These are phyloP conservation scores for Incumbomyces delicatus DNA, from an alignment of 2,329 filamentous ascomycete species.

Conservation along the genomic window DNA sequence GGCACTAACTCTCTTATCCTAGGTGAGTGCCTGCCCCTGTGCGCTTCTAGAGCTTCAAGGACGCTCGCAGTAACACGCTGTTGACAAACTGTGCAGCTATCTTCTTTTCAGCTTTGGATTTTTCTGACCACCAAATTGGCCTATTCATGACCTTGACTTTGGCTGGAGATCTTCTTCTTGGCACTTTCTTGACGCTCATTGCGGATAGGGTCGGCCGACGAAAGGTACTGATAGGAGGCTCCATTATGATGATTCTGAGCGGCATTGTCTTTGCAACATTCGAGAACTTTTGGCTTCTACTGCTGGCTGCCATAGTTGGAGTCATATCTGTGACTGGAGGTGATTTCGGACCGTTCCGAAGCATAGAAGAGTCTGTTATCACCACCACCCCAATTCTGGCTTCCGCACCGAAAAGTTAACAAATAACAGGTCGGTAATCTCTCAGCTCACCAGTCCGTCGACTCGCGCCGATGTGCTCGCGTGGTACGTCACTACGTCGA, in stretches of 20 bases:
- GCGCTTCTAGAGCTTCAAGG: too few species aligned
- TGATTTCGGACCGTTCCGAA: conserved; percentile 54
- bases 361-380: conserved; percentile 47
- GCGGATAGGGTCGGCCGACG: conserved; percentile 50
- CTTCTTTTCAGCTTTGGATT: conserved; percentile 43
- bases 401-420: conserved; percentile 18
- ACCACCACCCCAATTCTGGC: background rate
- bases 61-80: conserved; percentile 24
- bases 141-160: conserved; percentile 59
- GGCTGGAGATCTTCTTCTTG: conserved; percentile 49
- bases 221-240: conserved; percentile 45
- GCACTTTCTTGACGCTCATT: conserved; percentile 48
- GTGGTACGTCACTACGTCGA: conserved; percentile 41
- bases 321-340: conserved; percentile 55
- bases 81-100: conserved; percentile 42
- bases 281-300: conserved; percentile 49
- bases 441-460: conserved; percentile 22
- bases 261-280: conserved; percentile 46
- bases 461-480: conserved; percentile 20
- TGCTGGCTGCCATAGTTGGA: conserved; percentile 49
- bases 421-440: conserved; percentile 30
- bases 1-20: conserved; percentile 21
- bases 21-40: conserved; percentile 9
- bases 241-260: conserved; percentile 46
- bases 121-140: conserved; percentile 45